Evolutionary conservation across 108 stramenopile genomes (phyloP).

Genomic region (Epithemia pelagica): DNA sequence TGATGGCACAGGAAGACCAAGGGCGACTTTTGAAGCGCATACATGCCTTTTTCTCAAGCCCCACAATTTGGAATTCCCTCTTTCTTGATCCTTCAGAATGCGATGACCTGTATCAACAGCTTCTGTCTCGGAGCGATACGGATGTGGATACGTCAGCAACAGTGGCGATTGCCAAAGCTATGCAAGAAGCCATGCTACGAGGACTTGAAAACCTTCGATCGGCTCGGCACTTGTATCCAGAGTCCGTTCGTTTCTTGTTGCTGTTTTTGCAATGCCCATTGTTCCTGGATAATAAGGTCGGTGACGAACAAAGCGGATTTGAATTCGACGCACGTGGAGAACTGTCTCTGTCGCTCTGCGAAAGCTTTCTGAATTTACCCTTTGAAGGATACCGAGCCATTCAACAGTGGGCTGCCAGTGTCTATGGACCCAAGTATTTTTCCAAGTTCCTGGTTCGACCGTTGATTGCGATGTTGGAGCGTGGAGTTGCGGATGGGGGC

Average conservation of each 20-base stretch:
- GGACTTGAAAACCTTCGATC: conserved; percentile 45
- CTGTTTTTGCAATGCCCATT: conserved; percentile 50
- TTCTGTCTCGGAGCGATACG: conserved; percentile 21
- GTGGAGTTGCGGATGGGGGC: conserved; percentile 20
- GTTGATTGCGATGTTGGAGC: conserved; percentile 44
- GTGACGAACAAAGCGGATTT: background rate
- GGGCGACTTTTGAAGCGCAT: background rate
- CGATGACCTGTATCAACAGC: conserved; percentile 42
- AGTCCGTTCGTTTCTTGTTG: conserved; percentile 53
- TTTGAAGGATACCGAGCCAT: conserved; percentile 54
- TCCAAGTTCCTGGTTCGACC: conserved; percentile 54
- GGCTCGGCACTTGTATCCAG: conserved; percentile 53
- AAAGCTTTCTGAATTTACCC: conserved; percentile 34
- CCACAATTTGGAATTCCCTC: conserved; percentile 53
- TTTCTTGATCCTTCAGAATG: conserved; percentile 58
- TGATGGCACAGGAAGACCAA: conserved; percentile 6
- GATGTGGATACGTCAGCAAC: conserved; percentile 21
- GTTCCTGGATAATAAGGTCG: conserved; percentile 26
- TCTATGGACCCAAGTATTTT: conserved; percentile 43
- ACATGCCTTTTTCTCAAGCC: conserved; percentile 8
- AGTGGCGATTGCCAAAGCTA: conserved; percentile 55
- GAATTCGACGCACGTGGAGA: conserved; percentile 24
- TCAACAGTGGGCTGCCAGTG: conserved; percentile 33
- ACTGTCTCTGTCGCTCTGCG: conserved; percentile 26
- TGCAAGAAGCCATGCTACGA: conserved; percentile 15